Evolutionary conservation across 768 basidiomycete genomes (phyloP).

Genomic region (Tylopilus plumbeoviolaceoides): DNA sequence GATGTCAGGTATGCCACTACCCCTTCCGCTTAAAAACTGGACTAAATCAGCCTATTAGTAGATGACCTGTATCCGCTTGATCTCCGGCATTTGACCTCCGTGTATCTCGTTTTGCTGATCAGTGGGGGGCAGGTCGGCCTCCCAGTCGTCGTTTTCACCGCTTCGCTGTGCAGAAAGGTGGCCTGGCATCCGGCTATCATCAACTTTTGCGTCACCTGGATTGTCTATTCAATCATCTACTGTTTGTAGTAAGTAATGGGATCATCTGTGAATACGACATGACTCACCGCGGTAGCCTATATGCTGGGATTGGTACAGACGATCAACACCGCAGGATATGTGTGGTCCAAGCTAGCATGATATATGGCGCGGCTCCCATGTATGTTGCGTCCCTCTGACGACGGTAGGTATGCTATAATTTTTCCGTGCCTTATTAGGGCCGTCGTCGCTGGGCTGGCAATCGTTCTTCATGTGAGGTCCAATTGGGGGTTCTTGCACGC

Average conservation of each 20-base stretch:
- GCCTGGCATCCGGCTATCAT: constrained; percentile 49
- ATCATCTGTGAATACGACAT: background rate
- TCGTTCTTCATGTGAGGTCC: constrained; percentile 39
- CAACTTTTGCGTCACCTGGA: constrained; percentile 57
- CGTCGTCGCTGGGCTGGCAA: constrained; percentile 36
- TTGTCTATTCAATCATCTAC: constrained; percentile 50
- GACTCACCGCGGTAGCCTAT: constrained; percentile 28
- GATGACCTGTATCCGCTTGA: constrained; percentile 13
- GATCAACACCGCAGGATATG: constrained; percentile 37
- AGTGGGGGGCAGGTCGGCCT: constrained; percentile 51
- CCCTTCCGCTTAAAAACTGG: background rate
- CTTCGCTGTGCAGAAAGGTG: constrained; percentile 39
- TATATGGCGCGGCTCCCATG: constrained; percentile 53
- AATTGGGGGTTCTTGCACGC: background rate
- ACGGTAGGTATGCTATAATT: background rate
- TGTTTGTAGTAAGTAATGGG: constrained; percentile 44
- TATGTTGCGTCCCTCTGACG: constrained; percentile 25
- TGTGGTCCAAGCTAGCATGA: constrained; percentile 48
- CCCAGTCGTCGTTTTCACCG: constrained; percentile 45
- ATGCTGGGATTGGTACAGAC: constrained; percentile 24
- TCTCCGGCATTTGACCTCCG: constrained; percentile 30
- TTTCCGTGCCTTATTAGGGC: constrained; percentile 31
- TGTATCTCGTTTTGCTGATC: constrained; percentile 46
- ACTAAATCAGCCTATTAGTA: constrained; percentile 2
- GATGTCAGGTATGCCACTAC: constrained; percentile 16